Percentiles rank a stretch among this genome's conserved stretches.
Conservation (phyloP, 2,329 filamentous ascomycete species). For the Cryphonectria carpinicola region DNA sequence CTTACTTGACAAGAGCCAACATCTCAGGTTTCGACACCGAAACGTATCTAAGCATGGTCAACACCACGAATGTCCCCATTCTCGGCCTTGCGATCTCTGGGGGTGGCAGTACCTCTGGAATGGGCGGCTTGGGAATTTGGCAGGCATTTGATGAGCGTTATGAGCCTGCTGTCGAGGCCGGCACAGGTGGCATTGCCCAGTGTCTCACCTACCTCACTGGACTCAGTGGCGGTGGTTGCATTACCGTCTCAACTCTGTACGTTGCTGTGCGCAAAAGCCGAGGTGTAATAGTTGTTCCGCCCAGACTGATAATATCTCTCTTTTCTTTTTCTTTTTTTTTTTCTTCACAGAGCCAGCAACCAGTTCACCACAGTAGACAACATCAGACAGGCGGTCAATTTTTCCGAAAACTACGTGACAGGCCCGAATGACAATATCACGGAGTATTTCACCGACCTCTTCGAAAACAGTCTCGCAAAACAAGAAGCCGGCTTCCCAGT, state of each 20-base stretch:
- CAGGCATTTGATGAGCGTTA: conserved; percentile 2
- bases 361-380: conserved; percentile 4
- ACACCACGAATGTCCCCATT: not conserved
- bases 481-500: not conserved
- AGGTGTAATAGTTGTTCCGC: not conserved
- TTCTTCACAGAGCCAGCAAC: not conserved
- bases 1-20: not conserved
- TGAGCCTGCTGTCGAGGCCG: not conserved
- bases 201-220: conserved; percentile 6
- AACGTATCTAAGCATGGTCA: not conserved
- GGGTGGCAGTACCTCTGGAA: conserved; percentile 1
- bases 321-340: not conserved
- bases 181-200: not conserved
- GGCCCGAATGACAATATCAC: not conserved
- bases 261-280: not conserved
- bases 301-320: not conserved
- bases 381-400: not conserved
- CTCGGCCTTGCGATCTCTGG: conserved; percentile 2
- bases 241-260: conserved; percentile 4
- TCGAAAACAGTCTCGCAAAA: not conserved
- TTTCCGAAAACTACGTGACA: not conserved
- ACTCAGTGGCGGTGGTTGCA: not conserved
- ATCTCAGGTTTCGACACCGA: conserved; percentile 4
- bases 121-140: conserved; percentile 3
- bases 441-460: not conserved